A percentile compares a stretch with the other conserved stretches of the same genome.
phyloP scores from a whole-genome alignment of 352 stramenopile species.

The Phytophthora idaei region DNA sequence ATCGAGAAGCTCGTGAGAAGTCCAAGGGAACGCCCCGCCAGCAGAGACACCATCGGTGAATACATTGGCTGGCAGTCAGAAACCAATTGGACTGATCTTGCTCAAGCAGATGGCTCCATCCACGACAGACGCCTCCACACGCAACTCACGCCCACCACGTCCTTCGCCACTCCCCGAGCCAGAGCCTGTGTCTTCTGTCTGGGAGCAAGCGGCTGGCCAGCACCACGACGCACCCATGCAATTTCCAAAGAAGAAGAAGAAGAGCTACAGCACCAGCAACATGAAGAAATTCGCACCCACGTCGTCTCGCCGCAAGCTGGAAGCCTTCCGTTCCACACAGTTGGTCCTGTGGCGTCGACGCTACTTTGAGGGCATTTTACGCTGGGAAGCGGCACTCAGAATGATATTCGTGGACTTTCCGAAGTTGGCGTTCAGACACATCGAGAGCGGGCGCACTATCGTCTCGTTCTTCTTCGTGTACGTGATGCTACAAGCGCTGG shows the following conservation, averaged over 20 bases:
- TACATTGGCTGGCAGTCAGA: slow-evolving; percentile 5
- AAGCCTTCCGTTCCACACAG: slow-evolving; percentile 28
- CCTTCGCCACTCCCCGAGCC: slow-evolving; percentile 26
- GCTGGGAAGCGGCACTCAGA: slow-evolving; percentile 65
- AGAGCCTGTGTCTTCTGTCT: slow-evolving; percentile 15
- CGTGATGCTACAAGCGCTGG: slow-evolving; percentile 84
- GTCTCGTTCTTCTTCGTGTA: slow-evolving; percentile 87
- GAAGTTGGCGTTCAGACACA: slow-evolving; percentile 51
- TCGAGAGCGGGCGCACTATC: slow-evolving; percentile 59
- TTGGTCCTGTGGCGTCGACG: slow-evolving; percentile 52
- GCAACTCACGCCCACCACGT: slow-evolving; percentile 18
- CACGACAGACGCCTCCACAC: slow-evolving; percentile 3
- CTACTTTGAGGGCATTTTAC: slow-evolving; percentile 73
- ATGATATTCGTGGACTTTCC: slow-evolving; percentile 64
- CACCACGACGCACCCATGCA: background rate
- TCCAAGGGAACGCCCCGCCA: background rate
- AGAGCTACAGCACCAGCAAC: slow-evolving; percentile 12
- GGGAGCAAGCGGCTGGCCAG: slow-evolving; percentile 12
- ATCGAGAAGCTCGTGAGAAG: background rate
- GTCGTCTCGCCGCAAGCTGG: slow-evolving; percentile 11
- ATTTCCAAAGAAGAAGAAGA: slow-evolving; percentile 7
- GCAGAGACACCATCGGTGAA: background rate
- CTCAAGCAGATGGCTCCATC: slow-evolving; percentile 36
- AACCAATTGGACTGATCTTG: slow-evolving; percentile 28
- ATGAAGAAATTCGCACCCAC: slow-evolving; percentile 11